A percentile compares a stretch with the other conserved stretches of the same genome.
phyloP scores from a whole-genome alignment of 306 rosid species.

The Boehmeria nivea region DNA sequence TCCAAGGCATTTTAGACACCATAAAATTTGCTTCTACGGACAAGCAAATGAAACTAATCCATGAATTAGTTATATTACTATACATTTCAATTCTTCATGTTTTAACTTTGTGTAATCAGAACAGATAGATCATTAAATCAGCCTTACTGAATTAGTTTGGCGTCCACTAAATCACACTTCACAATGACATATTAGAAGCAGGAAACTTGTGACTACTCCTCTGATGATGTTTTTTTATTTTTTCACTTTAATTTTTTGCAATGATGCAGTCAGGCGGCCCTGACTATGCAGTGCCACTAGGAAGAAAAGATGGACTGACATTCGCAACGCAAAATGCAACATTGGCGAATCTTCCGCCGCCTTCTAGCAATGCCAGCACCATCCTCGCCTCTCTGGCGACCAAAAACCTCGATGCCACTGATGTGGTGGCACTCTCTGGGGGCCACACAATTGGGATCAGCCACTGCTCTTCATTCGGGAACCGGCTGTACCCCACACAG shows the following conservation, averaged over 20 bases:
- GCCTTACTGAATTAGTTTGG: too few relatives aligned
- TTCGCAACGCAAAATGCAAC: slow-evolving; percentile 30
- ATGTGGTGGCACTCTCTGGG: slow-evolving; percentile 52
- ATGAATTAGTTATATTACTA: too few relatives aligned
- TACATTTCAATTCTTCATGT: too few relatives aligned
- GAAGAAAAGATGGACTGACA: slow-evolving; percentile 46
- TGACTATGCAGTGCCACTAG: slow-evolving; percentile 46
- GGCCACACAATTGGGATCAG: slow-evolving; percentile 57
- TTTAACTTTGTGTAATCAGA: too few relatives aligned
- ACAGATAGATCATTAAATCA: too few relatives aligned
- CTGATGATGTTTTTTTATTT: neutral
- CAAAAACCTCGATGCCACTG: slow-evolving; percentile 33
- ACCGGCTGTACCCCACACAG: slow-evolving; percentile 39
- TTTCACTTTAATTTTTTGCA: neutral
- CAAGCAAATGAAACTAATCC: too few relatives aligned
- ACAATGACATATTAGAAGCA: too few relatives aligned
- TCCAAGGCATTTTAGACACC: too few relatives aligned
- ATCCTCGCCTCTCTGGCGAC: slow-evolving; percentile 20
- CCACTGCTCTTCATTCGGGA: slow-evolving; percentile 38
- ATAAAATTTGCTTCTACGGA: too few relatives aligned
- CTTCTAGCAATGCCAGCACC: slow-evolving; percentile 11
- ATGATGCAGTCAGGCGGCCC: slow-evolving; percentile 62
- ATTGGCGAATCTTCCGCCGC: slow-evolving; percentile 31
- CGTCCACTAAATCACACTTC: too few relatives aligned
- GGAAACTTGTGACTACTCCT: too few relatives aligned